Percentiles rank a stretch among this genome's conserved stretches.
These are phyloP conservation scores for Lactarius akahatsu DNA, from an alignment of 768 basidiomycete species.

Conservation along the genomic window DNA sequence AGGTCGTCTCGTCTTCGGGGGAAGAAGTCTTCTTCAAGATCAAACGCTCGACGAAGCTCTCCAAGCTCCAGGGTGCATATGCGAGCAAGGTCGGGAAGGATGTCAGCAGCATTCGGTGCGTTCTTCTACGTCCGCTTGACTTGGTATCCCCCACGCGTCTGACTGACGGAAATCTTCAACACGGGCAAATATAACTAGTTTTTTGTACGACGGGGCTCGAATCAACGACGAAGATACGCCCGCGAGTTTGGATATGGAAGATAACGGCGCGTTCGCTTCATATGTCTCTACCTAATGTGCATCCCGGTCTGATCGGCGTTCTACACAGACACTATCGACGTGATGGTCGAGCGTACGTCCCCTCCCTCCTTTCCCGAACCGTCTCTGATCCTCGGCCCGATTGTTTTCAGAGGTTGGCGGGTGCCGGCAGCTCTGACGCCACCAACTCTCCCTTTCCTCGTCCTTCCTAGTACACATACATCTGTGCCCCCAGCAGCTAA, in stretches of 20 bases:
- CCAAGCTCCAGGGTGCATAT: conserved; percentile 91
- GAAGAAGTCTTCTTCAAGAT: conserved; percentile 98
- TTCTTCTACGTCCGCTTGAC: conserved; percentile 22
- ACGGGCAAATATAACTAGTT: conserved; percentile 46
- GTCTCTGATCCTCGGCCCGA: conserved; percentile 7
- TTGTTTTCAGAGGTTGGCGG: conserved; percentile 64
- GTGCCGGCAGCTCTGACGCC: conserved; percentile 41
- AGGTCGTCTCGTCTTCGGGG: conserved; percentile 75
- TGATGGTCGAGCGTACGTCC: conserved; percentile 91
- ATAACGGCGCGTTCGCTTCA: conserved; percentile 57
- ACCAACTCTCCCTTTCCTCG: conserved; percentile 24
- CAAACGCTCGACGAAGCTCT: conserved; percentile 87
- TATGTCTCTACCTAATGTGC: not conserved
- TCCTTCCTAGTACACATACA: conserved; percentile 21
- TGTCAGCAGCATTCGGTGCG: conserved; percentile 81
- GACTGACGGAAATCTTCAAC: not conserved
- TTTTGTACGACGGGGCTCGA: conserved; percentile 86
- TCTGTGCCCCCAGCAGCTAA: conserved; percentile 16
- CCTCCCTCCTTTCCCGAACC: conserved; percentile 18
- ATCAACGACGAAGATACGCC: conserved; percentile 92
- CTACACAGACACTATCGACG: conserved; percentile 82
- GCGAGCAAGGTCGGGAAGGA: conserved; percentile 92
- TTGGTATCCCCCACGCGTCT: not conserved
- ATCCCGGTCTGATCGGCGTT: conserved; percentile 4
- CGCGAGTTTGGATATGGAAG: conserved; percentile 80